Base-by-base conservation (phyloP, 352 stramenopile species). In the Thalassiosira livingstoniorum region DNA sequence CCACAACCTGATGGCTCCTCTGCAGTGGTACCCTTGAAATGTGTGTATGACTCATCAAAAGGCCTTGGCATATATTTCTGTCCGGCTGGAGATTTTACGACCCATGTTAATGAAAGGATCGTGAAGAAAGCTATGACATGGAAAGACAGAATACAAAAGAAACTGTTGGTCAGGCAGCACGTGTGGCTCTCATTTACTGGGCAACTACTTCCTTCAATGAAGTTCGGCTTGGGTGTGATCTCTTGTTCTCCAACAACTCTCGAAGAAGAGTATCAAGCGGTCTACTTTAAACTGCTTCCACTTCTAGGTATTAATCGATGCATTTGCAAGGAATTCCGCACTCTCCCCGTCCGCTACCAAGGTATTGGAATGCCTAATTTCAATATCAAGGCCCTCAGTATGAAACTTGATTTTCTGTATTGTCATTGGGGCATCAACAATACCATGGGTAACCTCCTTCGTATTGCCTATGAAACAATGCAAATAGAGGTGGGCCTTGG, bases 21-120 rank as follows among this genome's bases (percentile, higher is more conserved):
- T 23, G 63, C 39, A 0, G 35, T 29, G 23, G 80, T 85, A 31
- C 29, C 37, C n/a, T 66, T 66, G 7, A 27, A 32, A 5, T 69
- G 72, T 15, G 25, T 76, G 0, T 32, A 10, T 0, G 43, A 71
- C 1, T 13, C 78, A 2, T 43, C 47, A 0, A 69, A 80, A 45
- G 73, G 55, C 13, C 55, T 85, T 1, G 78, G 78, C 0, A 15
- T 80, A 1, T 65, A 62, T 25, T 80, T 65, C 32, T 21, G 10
- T 47, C 76, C 68, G 2, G 4, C 2, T 10, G 37, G 54, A 3
- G 32, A 43, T 43, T 4, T 0, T 1, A 64, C 2, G 0, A 5
- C 25, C 1, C 64, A 78, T 31, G 25, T 74, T 5, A 43, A 51
- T 1, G 4, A 35, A 35, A 64, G 57, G 39, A 10, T 43, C 7